Evolutionary conservation across 352 stramenopile species (phyloP).

Genomic region (Phytophthora chlamydospora): DNA sequence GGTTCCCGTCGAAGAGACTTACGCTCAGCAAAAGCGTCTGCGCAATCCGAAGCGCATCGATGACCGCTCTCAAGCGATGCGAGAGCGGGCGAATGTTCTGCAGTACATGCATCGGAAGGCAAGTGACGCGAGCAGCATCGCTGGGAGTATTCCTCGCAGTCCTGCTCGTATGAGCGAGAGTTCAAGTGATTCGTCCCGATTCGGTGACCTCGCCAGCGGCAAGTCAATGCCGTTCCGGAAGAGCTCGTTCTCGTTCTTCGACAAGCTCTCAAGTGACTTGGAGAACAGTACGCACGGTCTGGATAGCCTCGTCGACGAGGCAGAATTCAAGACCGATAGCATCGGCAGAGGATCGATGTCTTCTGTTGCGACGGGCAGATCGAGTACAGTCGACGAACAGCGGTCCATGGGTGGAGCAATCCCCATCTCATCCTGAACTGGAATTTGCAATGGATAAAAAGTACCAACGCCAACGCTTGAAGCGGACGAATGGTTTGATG

Average conservation of each 20-base stretch:
- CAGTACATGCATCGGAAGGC: conserved; percentile 89
- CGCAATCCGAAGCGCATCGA: conserved; percentile 27
- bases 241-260: conserved; percentile 89
- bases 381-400: conserved; percentile 38
- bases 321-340: conserved; percentile 37
- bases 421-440: conserved; percentile 36
- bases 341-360: conserved; percentile 32
- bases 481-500: conserved; percentile 26
- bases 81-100: conserved; percentile 85
- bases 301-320: conserved; percentile 49
- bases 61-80: conserved; percentile 73
- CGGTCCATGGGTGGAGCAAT: conserved; percentile 27
- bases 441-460: conserved; percentile 35
- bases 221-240: conserved; percentile 59
- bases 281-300: conserved; percentile 63
- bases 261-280: conserved; percentile 81
- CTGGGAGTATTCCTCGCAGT: conserved; percentile 63
- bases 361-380: conserved; percentile 30
- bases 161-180: conserved; percentile 66
- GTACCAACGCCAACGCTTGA: conserved; percentile 10
- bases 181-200: conserved; percentile 72
- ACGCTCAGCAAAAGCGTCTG: conserved; percentile 30
- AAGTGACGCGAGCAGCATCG: conserved; percentile 81
- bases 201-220: conserved; percentile 51
- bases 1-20: conserved; percentile 25